Conservation (phyloP, 1,284 basidiomycete species). For the Puccinia hordei region DNA sequence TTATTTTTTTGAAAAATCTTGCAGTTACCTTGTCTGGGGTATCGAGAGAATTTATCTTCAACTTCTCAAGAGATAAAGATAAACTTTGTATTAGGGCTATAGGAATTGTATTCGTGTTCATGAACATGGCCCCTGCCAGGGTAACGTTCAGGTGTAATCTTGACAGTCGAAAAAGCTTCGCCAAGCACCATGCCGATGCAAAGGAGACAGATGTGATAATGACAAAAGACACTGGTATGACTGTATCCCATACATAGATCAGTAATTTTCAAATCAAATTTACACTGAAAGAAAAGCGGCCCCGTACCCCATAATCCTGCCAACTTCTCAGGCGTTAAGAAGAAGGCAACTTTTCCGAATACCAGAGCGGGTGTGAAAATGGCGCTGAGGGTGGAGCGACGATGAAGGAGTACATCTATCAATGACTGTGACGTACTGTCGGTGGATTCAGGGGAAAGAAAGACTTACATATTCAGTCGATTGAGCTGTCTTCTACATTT, state of each 20-base stretch:
- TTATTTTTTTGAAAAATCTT: neutral
- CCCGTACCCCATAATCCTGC: constrained; percentile 58
- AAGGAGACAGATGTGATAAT: constrained; percentile 59
- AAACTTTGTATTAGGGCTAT: constrained; percentile 62
- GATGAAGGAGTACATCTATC: neutral
- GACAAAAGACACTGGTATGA: constrained; percentile 61
- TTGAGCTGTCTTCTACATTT: constrained; percentile 34
- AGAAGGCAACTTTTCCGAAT: constrained; percentile 62
- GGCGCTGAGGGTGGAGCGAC: constrained; percentile 54
- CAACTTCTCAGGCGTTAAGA: constrained; percentile 60
- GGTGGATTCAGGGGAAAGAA: neutral
- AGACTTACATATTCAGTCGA: constrained; percentile 30
- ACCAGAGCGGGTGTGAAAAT: constrained; percentile 60
- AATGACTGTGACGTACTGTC: neutral
- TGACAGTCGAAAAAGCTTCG: constrained; percentile 58
- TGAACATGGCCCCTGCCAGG: constrained; percentile 54
- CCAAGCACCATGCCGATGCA: constrained; percentile 57
- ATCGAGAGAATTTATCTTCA: constrained; percentile 55
- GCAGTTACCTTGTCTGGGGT: constrained; percentile 53
- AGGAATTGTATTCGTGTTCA: constrained; percentile 59
- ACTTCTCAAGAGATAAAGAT: constrained; percentile 57
- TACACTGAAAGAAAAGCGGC: neutral
- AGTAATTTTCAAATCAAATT: neutral
- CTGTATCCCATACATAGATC: constrained; percentile 11
- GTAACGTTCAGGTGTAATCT: constrained; percentile 60